phyloP scores from a whole-genome alignment of 352 stramenopile genomes.

The Globisporangium ultimum region DNA sequence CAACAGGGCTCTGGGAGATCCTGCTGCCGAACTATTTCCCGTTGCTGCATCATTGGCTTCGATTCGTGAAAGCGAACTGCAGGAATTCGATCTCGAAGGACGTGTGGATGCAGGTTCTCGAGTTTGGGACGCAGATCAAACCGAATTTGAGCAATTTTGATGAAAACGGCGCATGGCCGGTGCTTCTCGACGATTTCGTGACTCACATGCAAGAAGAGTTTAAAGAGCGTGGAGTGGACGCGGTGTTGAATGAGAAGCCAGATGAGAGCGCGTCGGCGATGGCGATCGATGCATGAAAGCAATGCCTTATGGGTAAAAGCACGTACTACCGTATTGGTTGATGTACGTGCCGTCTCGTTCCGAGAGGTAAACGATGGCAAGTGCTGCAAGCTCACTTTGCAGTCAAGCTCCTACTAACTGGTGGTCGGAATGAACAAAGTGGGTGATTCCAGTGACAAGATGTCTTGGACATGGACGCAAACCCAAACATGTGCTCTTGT shows the following conservation, averaged over 20 bases:
- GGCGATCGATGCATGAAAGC: slow-evolving; percentile 37
- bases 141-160: slow-evolving; percentile 81
- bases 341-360: no score
- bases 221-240: slow-evolving; percentile 28
- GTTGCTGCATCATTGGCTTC: slow-evolving; percentile 63
- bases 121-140: slow-evolving; percentile 76
- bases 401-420: no score
- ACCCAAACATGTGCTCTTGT: no score
- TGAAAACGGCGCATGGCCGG: slow-evolving; percentile 84
- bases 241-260: slow-evolving; percentile 40
- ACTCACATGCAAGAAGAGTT: slow-evolving; percentile 61
- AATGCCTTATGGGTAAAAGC: neutral
- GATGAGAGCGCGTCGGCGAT: slow-evolving; percentile 24
- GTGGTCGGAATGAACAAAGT: no score
- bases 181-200: slow-evolving; percentile 85
- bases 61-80: slow-evolving; percentile 59
- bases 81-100: slow-evolving; percentile 83
- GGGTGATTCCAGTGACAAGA: neutral
- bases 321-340: no score
- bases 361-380: no score
- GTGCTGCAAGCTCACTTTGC: no score
- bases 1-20: slow-evolving; percentile 68
- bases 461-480: neutral
- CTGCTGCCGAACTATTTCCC: slow-evolving; percentile 64
- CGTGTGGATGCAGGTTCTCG: slow-evolving; percentile 81